These are phyloP conservation scores for Aspergillus fumigatiaffinis DNA, from an alignment of 2,329 filamentous ascomycete genomes.

Conservation along the genomic window DNA sequence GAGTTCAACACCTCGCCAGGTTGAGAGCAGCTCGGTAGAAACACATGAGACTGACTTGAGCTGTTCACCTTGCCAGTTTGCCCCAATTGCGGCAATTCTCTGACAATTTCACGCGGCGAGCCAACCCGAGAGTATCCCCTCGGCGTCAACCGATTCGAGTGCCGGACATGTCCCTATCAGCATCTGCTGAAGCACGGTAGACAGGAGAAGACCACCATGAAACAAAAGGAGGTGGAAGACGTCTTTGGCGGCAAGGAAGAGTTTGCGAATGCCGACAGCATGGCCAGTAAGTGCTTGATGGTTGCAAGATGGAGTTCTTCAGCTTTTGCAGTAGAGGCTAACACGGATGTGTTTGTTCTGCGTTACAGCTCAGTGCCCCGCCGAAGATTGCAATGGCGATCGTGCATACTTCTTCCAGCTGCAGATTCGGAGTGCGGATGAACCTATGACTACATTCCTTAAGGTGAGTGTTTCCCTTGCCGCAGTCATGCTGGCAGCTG, in stretches of 20 bases:
- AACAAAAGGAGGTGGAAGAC: slow-evolving; percentile 81
- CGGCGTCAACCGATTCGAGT: slow-evolving; percentile 78
- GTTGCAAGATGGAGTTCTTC: not conserved
- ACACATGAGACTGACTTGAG: slow-evolving; percentile 13
- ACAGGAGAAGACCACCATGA: slow-evolving; percentile 76
- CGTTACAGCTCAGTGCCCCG: slow-evolving; percentile 69
- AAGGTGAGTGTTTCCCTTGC: slow-evolving; percentile 54
- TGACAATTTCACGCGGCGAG: slow-evolving; percentile 43
- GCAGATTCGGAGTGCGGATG: slow-evolving; percentile 95
- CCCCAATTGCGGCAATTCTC: slow-evolving; percentile 48
- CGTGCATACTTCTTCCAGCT: slow-evolving; percentile 94
- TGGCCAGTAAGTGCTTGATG: slow-evolving; percentile 48
- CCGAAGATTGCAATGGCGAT: slow-evolving; percentile 72
- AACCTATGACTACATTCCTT: slow-evolving; percentile 97
- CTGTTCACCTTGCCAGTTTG: slow-evolving; percentile 35
- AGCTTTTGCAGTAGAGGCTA: slow-evolving; percentile 5
- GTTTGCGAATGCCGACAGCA: slow-evolving; percentile 90
- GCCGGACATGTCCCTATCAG: slow-evolving; percentile 91
- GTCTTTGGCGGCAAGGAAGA: slow-evolving; percentile 84
- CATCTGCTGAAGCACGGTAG: slow-evolving; percentile 74
- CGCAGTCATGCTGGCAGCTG: not conserved
- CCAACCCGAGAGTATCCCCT: slow-evolving; percentile 35
- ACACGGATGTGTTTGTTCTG: slow-evolving; percentile 9
- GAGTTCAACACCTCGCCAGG: slow-evolving; percentile 11
- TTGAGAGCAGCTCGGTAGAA: not conserved